Evolutionary conservation across 306 rosid species (phyloP).

Genomic region (Morella rubra): DNA sequence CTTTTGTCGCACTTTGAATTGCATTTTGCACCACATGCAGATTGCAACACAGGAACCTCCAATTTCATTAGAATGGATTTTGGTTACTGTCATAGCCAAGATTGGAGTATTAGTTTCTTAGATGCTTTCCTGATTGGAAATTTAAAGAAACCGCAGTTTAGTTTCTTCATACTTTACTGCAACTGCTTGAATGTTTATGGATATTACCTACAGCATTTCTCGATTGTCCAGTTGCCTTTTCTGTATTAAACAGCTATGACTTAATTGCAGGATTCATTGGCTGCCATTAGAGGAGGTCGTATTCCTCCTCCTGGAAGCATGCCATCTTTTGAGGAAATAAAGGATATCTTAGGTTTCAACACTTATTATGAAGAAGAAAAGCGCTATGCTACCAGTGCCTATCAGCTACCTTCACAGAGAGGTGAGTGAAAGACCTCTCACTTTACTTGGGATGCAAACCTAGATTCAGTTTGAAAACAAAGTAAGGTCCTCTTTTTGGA

Average conservation of each 20-base stretch:
- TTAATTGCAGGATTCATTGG: slow-evolving; percentile 67
- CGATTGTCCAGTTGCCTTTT: neutral
- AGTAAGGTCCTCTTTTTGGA: neutral
- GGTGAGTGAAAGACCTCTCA: slow-evolving; percentile 46
- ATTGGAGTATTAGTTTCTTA: neutral
- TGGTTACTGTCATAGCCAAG: neutral
- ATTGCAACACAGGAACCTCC: too few species aligned
- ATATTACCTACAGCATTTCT: neutral
- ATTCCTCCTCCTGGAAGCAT: slow-evolving; percentile 95
- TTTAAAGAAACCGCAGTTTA: too few species aligned
- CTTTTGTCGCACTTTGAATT: too few species aligned
- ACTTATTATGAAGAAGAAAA: slow-evolving; percentile 88
- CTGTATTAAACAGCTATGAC: slow-evolving; percentile 17
- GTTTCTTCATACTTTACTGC: neutral
- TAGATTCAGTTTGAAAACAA: neutral
- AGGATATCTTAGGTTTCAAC: slow-evolving; percentile 89
- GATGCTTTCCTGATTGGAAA: neutral
- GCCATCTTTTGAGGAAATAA: slow-evolving; percentile 86
- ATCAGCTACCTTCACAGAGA: slow-evolving; percentile 48
- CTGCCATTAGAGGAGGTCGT: slow-evolving; percentile 86
- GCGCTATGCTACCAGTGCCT: slow-evolving; percentile 55
- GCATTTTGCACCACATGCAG: too few species aligned
- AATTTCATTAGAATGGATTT: neutral
- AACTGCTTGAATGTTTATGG: neutral
- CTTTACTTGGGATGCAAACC: slow-evolving; percentile 1